Conservation (phyloP, 805 yeast species). For the Candida schatavii region DNA sequence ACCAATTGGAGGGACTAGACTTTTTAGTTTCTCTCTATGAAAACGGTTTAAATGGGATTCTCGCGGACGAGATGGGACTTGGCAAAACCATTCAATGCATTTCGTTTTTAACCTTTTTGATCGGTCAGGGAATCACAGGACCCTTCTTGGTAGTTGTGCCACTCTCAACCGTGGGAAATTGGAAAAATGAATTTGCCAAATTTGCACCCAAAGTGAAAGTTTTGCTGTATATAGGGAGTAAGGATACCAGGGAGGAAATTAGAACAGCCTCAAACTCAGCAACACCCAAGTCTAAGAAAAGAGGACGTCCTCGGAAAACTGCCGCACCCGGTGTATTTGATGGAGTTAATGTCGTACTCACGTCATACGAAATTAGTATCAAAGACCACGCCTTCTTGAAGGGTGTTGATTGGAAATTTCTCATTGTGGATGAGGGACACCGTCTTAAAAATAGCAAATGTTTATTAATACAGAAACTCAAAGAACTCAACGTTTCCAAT, state of each 20-base stretch:
- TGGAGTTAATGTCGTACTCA: constrained; percentile 54
- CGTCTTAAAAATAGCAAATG: constrained; percentile 84
- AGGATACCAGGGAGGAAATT: constrained; percentile 50
- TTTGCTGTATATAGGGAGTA: constrained; percentile 62
- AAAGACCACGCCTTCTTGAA: constrained; percentile 60
- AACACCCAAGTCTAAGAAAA: not conserved
- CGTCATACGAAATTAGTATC: constrained; percentile 80
- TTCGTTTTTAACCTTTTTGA: constrained; percentile 68
- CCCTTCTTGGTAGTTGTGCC: constrained; percentile 82
- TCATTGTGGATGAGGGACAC: constrained; percentile 96
- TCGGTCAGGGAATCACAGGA: constrained; percentile 75
- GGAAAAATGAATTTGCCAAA: constrained; percentile 69
- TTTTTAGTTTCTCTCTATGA: constrained; percentile 89
- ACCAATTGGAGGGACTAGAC: constrained; percentile 86
- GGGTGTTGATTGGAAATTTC: constrained; percentile 66
- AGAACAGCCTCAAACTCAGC: constrained; percentile 15
- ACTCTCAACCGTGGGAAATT: constrained; percentile 78
- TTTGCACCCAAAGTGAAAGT: constrained; percentile 73
- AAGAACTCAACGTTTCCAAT: constrained; percentile 63
- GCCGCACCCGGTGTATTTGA: constrained; percentile 4
- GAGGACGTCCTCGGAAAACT: constrained; percentile 3
- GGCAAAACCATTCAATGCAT: constrained; percentile 93
- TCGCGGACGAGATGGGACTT: constrained; percentile 97
- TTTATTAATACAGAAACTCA: constrained; percentile 67
- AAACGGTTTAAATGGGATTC: constrained; percentile 90